These are phyloP conservation scores for Cutaneotrichosporon mucoides DNA, from an alignment of 1,284 basidiomycete genomes.

Conservation along the genomic window DNA sequence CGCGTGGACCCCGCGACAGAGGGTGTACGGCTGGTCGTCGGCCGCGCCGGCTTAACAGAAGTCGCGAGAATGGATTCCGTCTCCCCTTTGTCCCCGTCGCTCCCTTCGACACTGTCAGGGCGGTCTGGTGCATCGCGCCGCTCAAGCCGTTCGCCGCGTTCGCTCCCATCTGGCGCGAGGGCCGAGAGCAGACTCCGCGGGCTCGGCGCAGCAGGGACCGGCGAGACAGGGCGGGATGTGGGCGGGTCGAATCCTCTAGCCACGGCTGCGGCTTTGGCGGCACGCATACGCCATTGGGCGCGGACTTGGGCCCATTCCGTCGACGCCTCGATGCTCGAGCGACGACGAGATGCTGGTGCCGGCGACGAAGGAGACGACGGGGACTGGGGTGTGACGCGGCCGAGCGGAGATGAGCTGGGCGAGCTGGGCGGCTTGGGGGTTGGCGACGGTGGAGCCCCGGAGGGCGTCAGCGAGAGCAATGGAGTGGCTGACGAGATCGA, in stretches of 20 bases:
- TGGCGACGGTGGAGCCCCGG: too few species aligned
- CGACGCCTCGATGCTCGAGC: slow-evolving; percentile 3
- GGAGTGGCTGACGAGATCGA: not conserved
- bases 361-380: not conserved
- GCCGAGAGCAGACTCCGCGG: slow-evolving; percentile 2
- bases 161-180: not conserved
- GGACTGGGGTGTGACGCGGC: not conserved
- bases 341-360: not conserved
- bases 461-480: too few species aligned
- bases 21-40: slow-evolving; percentile 6
- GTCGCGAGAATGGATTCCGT: too few species aligned
- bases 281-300: not conserved
- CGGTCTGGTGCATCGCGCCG: too few species aligned
- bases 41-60: too few species aligned
- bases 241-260: not conserved
- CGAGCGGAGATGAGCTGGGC: too few species aligned
- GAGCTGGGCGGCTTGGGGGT: too few species aligned
- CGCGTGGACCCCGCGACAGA: slow-evolving; percentile 3
- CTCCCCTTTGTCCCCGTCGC: not conserved
- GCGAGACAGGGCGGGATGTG: not conserved
- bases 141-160: not conserved
- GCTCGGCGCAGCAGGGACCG: not conserved
- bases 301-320: slow-evolving; percentile 1
- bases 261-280: not conserved
- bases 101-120: not conserved